Evolutionary conservation across 495 filamentous ascomycete genomes (phyloP), one percentile per base, ranked within the genome.

Genomic region (Barbatosphaeria neglecta): DNA sequence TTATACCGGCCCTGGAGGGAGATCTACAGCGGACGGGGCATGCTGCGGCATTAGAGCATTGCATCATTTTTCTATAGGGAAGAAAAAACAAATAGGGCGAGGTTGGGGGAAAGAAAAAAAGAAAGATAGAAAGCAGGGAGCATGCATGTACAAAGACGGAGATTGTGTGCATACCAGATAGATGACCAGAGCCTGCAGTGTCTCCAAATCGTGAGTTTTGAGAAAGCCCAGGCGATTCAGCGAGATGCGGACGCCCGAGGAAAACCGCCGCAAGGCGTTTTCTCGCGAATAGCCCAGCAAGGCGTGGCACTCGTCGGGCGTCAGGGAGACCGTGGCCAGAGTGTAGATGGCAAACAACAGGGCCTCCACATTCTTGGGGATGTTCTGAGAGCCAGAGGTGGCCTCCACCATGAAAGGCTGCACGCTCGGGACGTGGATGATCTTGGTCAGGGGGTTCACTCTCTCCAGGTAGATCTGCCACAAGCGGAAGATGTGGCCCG

Each of bases 391-490:
- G 50, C 56, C 55, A 22, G 52, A 56, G 3, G 57, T 55, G 17
- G 68, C 70, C 38, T 75, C 66, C 17, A 70, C 63, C 2, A 79
- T 50, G 8, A 61, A 54, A n/a, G 70, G 70, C 50, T 80, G 74
- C 37, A 81, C 48, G 4, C 78, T 80, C 3, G 82, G 83, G 0
- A 72, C 74, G 60, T 87, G 83, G 45, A 86, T 69, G n/a, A 86
- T 60, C 56, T 86, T 87, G 37, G 73, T 74, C 37, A 87, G 54
- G 0, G 83, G 83, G 58, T 86, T 80, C 49, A 85, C 76, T 51
- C 79, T 76, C 46, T 80, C 74, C 13, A 83, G 69, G 52, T 75
- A 86, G 1, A 71, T 70, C 57, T 86, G 81, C 83, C 83, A 87
- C 6, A 88, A 59, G 42, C 72, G 67, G 52, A 85, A 80, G 17